Evolutionary conservation across 768 basidiomycete genomes (phyloP).

Genomic region (Glaciozyma antarctica): DNA sequence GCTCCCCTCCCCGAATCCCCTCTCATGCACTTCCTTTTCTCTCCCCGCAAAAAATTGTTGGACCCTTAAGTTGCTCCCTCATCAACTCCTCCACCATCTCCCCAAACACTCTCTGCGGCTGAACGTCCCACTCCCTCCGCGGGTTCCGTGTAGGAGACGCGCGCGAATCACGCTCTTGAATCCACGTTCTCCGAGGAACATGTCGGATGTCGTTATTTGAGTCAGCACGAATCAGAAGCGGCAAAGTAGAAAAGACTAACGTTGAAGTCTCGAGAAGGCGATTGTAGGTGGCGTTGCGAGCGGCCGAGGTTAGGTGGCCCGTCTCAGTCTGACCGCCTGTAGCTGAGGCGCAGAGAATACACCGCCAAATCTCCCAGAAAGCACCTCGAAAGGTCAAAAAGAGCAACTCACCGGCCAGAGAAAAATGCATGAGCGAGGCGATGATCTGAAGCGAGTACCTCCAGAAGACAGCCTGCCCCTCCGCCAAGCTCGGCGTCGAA

Average conservation of each 20-base stretch:
- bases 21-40: constrained; percentile 20
- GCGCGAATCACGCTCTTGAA: constrained; percentile 38
- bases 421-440: constrained; percentile 36
- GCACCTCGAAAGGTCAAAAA: no score
- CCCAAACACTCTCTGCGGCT: constrained; percentile 30
- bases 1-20: constrained; percentile 19
- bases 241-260: background rate
- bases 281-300: constrained; percentile 28
- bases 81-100: constrained; percentile 34
- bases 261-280: constrained; percentile 36
- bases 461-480: constrained; percentile 38
- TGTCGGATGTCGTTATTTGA: constrained; percentile 28
- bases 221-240: background rate
- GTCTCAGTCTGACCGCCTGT: constrained; percentile 36
- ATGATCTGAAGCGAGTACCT: constrained; percentile 37
- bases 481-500: background rate
- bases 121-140: constrained; percentile 33
- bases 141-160: constrained; percentile 35
- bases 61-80: constrained; percentile 36
- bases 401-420: constrained; percentile 29
- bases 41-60: constrained; percentile 36
- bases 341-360: constrained; percentile 36
- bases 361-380: background rate
- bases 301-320: constrained; percentile 36
- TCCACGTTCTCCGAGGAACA: constrained; percentile 35